Conservation (phyloP, 495 filamentous ascomycete species). For the Apiosordaria backusii region DNA sequence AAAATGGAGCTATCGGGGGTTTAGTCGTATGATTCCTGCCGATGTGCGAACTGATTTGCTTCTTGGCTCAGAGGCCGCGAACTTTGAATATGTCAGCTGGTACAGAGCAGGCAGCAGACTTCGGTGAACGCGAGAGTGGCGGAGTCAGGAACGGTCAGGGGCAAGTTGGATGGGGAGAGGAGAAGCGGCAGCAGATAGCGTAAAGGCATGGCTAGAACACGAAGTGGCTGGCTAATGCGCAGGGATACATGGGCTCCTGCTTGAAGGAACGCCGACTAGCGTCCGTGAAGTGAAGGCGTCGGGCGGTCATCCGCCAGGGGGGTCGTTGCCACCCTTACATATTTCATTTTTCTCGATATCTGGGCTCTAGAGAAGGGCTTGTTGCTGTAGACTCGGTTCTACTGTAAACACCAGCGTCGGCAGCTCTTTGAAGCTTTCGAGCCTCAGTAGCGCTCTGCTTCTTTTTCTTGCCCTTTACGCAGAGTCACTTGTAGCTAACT, state of each 20-base stretch:
- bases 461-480: no score
- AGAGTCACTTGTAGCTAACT: no score
- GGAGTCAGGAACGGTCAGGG: conserved; percentile 1
- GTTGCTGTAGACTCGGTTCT: background rate
- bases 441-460: no score
- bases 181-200: conserved; percentile 4
- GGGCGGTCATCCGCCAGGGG: background rate
- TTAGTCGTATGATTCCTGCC: background rate
- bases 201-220: conserved; percentile 3
- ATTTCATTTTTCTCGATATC: background rate
- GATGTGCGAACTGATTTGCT: conserved; percentile 1
- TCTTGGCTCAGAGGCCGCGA: conserved; percentile 2
- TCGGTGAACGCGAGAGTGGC: conserved; percentile 2
- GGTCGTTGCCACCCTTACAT: background rate
- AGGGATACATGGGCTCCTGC: conserved; percentile 2
- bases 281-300: conserved; percentile 1
- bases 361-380: conserved; percentile 1
- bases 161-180: background rate
- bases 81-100: conserved; percentile 4
- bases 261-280: conserved; percentile 4
- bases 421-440: no score
- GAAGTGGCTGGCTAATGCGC: conserved; percentile 4
- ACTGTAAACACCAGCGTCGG: no score
- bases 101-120: conserved; percentile 2
- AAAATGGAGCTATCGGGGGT: conserved; percentile 4